phyloP scores from a whole-genome alignment of 345 rosid genomes.

The Odontarrhena argentea region DNA sequence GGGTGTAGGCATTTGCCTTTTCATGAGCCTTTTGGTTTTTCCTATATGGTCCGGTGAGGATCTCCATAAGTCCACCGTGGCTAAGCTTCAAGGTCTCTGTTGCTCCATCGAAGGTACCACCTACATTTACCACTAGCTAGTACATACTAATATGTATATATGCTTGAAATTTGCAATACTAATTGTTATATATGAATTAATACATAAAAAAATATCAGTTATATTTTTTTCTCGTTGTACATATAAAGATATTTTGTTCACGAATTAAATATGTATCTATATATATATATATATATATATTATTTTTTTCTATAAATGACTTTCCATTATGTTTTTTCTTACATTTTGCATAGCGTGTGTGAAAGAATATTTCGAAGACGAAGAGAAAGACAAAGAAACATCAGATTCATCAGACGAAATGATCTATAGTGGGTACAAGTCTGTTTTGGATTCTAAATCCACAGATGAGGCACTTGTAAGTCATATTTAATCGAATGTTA shows the following conservation, averaged over 20 bases:
- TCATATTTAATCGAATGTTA: neutral
- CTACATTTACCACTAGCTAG: no score
- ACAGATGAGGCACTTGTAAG: slow-evolving; percentile 70
- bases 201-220: no score
- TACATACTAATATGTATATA: no score
- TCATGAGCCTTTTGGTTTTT: slow-evolving; percentile 62
- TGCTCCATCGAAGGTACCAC: slow-evolving; percentile 68
- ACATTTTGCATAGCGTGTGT: slow-evolving; percentile 54
- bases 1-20: slow-evolving; percentile 70
- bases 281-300: no score
- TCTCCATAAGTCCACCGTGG: slow-evolving; percentile 62
- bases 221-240: no score
- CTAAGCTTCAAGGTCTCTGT: slow-evolving; percentile 71
- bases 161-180: no score
- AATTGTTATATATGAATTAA: no score
- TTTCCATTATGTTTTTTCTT: no score
- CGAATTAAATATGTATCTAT: no score
- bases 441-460: slow-evolving; percentile 75
- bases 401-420: slow-evolving; percentile 49
- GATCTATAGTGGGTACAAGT: slow-evolving; percentile 62
- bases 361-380: slow-evolving; percentile 53
- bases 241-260: no score
- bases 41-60: slow-evolving; percentile 87
- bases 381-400: slow-evolving; percentile 35
- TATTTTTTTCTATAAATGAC: no score